Conservation (phyloP, 2,329 filamentous ascomycete species). For the Endoconidiophora laricicola region DNA sequence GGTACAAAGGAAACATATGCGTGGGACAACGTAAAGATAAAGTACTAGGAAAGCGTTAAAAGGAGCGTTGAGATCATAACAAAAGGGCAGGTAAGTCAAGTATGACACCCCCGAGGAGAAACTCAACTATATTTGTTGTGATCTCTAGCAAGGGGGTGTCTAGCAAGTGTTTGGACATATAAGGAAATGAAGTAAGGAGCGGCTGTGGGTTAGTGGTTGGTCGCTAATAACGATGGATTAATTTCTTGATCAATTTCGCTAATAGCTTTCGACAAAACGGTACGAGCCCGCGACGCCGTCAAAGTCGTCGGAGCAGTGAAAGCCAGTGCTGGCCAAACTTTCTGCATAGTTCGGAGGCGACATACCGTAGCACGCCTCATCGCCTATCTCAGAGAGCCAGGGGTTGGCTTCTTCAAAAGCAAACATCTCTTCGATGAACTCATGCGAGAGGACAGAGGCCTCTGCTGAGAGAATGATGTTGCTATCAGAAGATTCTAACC, state of each 20-base stretch:
- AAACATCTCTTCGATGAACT: constrained; percentile 25
- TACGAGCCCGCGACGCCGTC: constrained; percentile 42
- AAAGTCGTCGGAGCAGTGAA: constrained; percentile 30
- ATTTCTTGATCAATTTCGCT: constrained; percentile 20
- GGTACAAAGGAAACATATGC: constrained; percentile 2
- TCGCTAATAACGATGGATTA: neutral
- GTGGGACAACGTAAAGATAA: neutral
- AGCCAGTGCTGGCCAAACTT: constrained; percentile 23
- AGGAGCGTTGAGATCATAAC: constrained; percentile 9
- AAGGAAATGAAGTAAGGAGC: constrained; percentile 8
- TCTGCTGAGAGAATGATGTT: too few relatives aligned
- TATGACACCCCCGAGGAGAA: constrained; percentile 3
- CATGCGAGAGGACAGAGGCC: constrained; percentile 13
- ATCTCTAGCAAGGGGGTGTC: neutral
- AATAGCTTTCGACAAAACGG: constrained; percentile 41
- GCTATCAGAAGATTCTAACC: constrained; percentile 17
- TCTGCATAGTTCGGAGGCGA: constrained; percentile 22
- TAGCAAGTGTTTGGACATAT: neutral
- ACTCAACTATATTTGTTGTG: neutral
- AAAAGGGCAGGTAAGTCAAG: constrained; percentile 11
- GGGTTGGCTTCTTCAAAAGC: constrained; percentile 29
- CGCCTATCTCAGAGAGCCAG: constrained; percentile 28
- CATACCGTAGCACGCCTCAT: constrained; percentile 33
- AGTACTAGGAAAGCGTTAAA: constrained; percentile 8
- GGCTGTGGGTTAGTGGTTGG: constrained; percentile 2